A percentile compares a stretch with the other conserved stretches of the same genome.
These are phyloP conservation scores for Colletotrichum truncatum DNA, from an alignment of 2,329 filamentous ascomycete genomes.

Conservation along the genomic window DNA sequence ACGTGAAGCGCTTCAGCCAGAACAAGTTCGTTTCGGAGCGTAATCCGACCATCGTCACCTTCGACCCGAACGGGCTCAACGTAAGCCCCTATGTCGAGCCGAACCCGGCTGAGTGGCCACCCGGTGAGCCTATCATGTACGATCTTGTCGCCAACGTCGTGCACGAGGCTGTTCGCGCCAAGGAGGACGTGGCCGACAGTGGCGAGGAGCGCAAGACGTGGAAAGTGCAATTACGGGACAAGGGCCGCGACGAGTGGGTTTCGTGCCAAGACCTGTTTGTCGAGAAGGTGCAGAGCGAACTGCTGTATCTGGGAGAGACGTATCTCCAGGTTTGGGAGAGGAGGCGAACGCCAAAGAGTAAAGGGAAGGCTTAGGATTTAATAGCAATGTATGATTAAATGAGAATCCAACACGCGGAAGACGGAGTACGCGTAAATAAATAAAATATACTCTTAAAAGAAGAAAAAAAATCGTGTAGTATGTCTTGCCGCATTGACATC, in stretches of 20 bases:
- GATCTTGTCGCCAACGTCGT: conserved; percentile 96
- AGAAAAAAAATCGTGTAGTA: background rate
- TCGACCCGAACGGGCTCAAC: conserved; percentile 84
- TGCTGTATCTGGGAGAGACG: conserved; percentile 91
- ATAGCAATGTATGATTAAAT: conserved; percentile 5
- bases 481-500: background rate
- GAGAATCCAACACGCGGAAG: background rate
- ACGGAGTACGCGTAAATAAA: background rate
- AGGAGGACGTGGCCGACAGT: conserved; percentile 87
- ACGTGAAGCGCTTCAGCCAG: conserved; percentile 95
- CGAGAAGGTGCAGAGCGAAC: conserved; percentile 86
- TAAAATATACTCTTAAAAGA: background rate
- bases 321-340: conserved; percentile 98
- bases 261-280: conserved; percentile 95
- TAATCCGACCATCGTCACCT: conserved; percentile 98
- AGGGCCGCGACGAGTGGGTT: conserved; percentile 86
- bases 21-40: conserved; percentile 98
- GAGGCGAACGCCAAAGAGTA: conserved; percentile 63
- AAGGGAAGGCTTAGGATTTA: conserved; percentile 43
- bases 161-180: conserved; percentile 79
- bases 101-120: conserved; percentile 74
- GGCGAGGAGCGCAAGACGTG: conserved; percentile 89
- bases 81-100: conserved; percentile 93
- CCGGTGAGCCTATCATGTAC: conserved; percentile 88
- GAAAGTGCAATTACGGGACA: conserved; percentile 90